These are phyloP conservation scores for Chrysopogon serrulatus DNA, from an alignment of 176 grass and related monocot genomes.

Conservation along the genomic window DNA sequence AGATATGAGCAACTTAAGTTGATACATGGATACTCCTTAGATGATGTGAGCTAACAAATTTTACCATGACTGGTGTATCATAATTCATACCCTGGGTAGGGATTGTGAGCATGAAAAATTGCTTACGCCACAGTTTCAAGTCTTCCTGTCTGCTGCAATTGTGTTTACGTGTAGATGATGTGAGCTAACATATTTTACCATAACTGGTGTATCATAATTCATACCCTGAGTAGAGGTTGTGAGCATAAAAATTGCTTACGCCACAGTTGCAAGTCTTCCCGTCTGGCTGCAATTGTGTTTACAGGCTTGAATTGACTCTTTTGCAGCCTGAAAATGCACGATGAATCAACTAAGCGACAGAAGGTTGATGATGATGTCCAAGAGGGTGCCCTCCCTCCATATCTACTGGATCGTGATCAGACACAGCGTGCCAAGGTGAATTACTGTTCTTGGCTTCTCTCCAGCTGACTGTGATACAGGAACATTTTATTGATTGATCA, in stretches of 20 bases:
- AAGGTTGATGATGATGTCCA: slow-evolving; percentile 69
- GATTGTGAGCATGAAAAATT: not conserved
- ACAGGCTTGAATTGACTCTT: not conserved
- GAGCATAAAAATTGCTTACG: not conserved
- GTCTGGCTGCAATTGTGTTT: not conserved
- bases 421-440: slow-evolving; percentile 74
- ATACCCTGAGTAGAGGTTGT: not conserved
- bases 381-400: slow-evolving; percentile 75
- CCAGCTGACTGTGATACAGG: not conserved
- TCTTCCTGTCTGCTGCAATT: not conserved
- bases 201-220: not conserved
- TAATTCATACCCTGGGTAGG: not conserved
- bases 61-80: not conserved
- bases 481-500: not conserved
- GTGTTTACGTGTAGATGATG: not conserved
- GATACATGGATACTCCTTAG: not conserved
- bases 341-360: slow-evolving; percentile 73
- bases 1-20: not conserved
- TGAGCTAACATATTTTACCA: not conserved
- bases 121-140: not conserved
- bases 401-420: slow-evolving; percentile 86
- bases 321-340: slow-evolving; percentile 80
- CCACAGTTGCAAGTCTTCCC: not conserved
- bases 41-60: not conserved
- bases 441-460: not conserved